phyloP scores from a whole-genome alignment of 108 stramenopile genomes.

The Stephanodiscus triporus region DNA sequence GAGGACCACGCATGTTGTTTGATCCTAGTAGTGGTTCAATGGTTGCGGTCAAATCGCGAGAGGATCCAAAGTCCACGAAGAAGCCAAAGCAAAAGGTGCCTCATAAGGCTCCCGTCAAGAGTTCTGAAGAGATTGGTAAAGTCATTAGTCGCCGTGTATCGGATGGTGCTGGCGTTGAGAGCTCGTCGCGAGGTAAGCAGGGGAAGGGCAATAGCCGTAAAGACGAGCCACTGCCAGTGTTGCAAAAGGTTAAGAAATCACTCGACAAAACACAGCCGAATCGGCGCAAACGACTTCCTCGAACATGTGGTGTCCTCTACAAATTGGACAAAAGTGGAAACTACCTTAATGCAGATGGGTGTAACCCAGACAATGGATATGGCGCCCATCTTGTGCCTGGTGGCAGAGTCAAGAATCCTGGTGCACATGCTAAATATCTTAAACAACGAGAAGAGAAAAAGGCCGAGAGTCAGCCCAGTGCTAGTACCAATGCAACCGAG shows the following conservation, averaged over 20 bases:
- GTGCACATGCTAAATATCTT: conserved; percentile 55
- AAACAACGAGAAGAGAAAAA: conserved; percentile 45
- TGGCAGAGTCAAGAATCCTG: conserved; percentile 69
- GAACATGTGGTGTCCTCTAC: conserved; percentile 84
- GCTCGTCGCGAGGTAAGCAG: conserved; percentile 14
- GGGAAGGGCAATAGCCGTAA: conserved; percentile 25
- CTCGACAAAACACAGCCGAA: conserved; percentile 9
- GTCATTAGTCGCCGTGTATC: conserved; percentile 16
- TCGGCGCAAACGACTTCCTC: conserved; percentile 52
- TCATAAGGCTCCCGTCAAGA: conserved; percentile 15
- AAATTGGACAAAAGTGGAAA: conserved; percentile 68
- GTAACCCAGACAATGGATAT: conserved; percentile 85
- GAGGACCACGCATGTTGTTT: conserved; percentile 80
- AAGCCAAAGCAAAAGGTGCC: conserved; percentile 18
- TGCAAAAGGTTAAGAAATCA: conserved; percentile 11
- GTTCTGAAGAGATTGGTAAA: conserved; percentile 34
- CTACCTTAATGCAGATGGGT: conserved; percentile 70
- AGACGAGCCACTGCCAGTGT: neutral
- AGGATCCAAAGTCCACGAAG: conserved; percentile 27
- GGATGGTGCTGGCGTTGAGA: conserved; percentile 13
- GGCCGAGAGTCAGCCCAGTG: conserved; percentile 3
- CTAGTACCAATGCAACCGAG: conserved; percentile 22
- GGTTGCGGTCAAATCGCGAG: conserved; percentile 65
- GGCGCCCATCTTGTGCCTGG: conserved; percentile 86
- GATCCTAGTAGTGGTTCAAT: conserved; percentile 89